Base-by-base conservation (phyloP, 225 moss, liverwort and hornwort species). In the Climacium dendroides region DNA sequence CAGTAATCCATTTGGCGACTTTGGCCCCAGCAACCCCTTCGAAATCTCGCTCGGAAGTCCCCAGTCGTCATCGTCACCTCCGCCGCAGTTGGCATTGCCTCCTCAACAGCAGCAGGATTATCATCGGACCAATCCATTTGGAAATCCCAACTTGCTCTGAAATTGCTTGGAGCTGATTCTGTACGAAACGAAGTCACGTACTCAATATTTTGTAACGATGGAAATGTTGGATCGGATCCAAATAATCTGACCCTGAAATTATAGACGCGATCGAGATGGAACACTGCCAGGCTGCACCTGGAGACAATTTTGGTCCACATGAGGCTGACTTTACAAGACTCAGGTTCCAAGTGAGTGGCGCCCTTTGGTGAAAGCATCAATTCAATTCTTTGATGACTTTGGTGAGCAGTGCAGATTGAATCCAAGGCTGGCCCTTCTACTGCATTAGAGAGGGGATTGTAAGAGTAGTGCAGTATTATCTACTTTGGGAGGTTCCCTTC, bases 81-180 rank as follows among this genome's bases (percentile, higher is more conserved):
- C 89, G 12, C 88, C 89, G 59, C 88, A 89, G 52, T 50, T 89
- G 72, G 67, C 87, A 52, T 76, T 80, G 82, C 88, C 91, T 57
- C 86, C 88, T 50, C 93, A 78, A 78, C 82, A 39, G 19, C 84
- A 72, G 79, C 86, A 43, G 25, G 73, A 66, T 48, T 84, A 84
- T 47, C 75, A 88, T 55, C 82, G 78, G 37, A 91, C 89, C 78
- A 91, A 94, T 52, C 92, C 94, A 11, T 94, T 94, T 78, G 92
- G 89, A 65, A 89, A 94, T 65, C 90, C 90, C 43, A 86, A 84
- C 63, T 82, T 92, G 82, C 92, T 94, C 50, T 94, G 83, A 91
- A 20, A 48, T 50, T 74, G 7, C 32, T 75, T 55, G 52, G 34
- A 50, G 65, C 55, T 53, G 25, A 74, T 79, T 73, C 58, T 52